phyloP scores from a whole-genome alignment of 1,139 yeast species.

The Geotrichum fermentans region DNA sequence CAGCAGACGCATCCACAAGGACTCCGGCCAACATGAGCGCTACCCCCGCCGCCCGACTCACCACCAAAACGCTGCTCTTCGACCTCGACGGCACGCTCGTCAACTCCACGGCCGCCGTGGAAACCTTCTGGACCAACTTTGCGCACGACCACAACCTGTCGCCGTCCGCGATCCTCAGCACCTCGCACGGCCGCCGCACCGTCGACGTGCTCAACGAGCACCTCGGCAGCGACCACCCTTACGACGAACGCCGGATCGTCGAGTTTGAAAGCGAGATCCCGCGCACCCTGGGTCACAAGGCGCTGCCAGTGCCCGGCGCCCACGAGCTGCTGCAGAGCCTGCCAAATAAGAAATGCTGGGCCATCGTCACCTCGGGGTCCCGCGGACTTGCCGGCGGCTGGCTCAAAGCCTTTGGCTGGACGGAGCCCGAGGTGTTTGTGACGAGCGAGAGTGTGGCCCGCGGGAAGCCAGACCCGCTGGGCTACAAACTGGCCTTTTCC shows the following conservation, averaged over 20 bases:
- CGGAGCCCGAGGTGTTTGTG: constrained; percentile 66
- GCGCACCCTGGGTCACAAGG: constrained; percentile 63
- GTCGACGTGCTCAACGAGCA: constrained; percentile 68
- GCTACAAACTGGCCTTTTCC: constrained; percentile 47
- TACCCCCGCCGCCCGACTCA: not conserved
- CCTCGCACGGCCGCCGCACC: constrained; percentile 81
- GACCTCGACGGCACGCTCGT: constrained; percentile 86
- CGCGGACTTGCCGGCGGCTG: constrained; percentile 71
- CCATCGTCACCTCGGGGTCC: constrained; percentile 82
- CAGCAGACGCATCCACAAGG: too few species aligned
- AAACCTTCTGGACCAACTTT: constrained; percentile 73
- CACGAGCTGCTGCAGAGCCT: constrained; percentile 52
- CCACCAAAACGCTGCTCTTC: constrained; percentile 43
- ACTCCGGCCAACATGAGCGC: not conserved
- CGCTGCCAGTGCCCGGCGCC: constrained; percentile 73
- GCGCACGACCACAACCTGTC: constrained; percentile 68
- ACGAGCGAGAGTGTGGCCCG: constrained; percentile 71
- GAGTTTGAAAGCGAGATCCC: constrained; percentile 69
- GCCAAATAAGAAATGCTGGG: constrained; percentile 47
- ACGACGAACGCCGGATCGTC: constrained; percentile 66
- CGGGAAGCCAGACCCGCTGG: constrained; percentile 84
- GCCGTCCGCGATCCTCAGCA: constrained; percentile 63
- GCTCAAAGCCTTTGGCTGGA: constrained; percentile 58
- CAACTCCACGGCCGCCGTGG: constrained; percentile 76
- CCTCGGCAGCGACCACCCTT: constrained; percentile 39